A percentile compares a stretch with the other conserved stretches of the same genome.
Evolutionary conservation across 140 eudicot genomes (phyloP).

Genomic region (Senecio squalidus): DNA sequence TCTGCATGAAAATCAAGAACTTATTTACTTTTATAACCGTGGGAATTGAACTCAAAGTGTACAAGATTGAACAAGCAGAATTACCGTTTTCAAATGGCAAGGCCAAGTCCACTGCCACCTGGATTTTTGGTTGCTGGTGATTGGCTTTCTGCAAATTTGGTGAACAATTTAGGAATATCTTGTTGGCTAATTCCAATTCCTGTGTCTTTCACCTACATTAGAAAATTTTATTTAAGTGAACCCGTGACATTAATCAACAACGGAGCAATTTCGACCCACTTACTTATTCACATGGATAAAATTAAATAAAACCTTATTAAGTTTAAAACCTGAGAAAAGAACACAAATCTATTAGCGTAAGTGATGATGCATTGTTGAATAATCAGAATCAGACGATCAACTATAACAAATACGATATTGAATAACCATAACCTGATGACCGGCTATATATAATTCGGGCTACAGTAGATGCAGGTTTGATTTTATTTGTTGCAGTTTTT

Average conservation of each 20-base stretch:
- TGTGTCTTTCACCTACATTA: conserved; percentile 69
- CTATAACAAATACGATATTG: background rate
- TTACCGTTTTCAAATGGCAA: conserved; percentile 93
- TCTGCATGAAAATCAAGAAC: conserved; percentile 49
- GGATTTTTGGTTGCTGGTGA: conserved; percentile 45
- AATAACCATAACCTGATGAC: too few relatives aligned
- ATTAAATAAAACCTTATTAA: conserved; percentile 75
- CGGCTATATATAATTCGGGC: too few relatives aligned
- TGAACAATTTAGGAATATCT: conserved; percentile 74
- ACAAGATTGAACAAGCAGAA: background rate
- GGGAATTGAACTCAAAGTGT: background rate
- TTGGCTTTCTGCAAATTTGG: conserved; percentile 72
- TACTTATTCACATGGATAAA: conserved; percentile 57
- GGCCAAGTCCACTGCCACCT: conserved; percentile 89
- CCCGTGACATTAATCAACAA: background rate
- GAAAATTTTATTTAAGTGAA: conserved; percentile 7
- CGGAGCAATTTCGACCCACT: background rate
- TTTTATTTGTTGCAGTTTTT: too few relatives aligned
- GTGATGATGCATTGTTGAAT: background rate
- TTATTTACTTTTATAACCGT: too few relatives aligned
- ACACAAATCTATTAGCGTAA: conserved; percentile 11
- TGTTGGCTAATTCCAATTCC: conserved; percentile 81
- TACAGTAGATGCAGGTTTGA: too few relatives aligned
- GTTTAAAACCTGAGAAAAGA: conserved; percentile 54
- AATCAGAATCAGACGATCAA: background rate